These are phyloP conservation scores for Dioscorea zingiberensis DNA, from an alignment of 106 monocot species.

Conservation along the genomic window DNA sequence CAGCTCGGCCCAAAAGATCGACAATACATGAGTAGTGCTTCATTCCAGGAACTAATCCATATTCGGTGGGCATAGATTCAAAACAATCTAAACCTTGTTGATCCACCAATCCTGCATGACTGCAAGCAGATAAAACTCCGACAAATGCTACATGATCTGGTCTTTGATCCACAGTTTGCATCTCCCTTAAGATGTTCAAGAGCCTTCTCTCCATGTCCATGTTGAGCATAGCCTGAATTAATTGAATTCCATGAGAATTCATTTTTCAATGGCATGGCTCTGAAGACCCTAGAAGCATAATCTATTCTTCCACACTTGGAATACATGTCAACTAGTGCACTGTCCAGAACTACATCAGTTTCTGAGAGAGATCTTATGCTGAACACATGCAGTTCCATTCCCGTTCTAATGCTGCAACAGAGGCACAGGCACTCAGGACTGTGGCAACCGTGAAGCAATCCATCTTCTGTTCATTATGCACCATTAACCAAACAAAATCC, in stretches of 20 bases:
- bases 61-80: constrained; percentile 41
- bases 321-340: constrained; percentile 89
- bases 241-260: constrained; percentile 85
- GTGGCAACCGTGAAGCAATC: constrained; percentile 66
- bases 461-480: constrained; percentile 44
- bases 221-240: constrained; percentile 78
- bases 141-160: constrained; percentile 81
- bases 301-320: constrained; percentile 83
- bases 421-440: constrained; percentile 70
- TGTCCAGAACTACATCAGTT: constrained; percentile 68
- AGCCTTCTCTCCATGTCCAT: constrained; percentile 60
- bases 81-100: constrained; percentile 51
- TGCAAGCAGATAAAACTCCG: constrained; percentile 75
- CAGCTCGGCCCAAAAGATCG: constrained; percentile 66
- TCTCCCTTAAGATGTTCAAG: constrained; percentile 54
- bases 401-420: constrained; percentile 62
- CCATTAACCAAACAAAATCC: constrained; percentile 82
- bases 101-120: constrained; percentile 78
- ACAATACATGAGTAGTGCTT: constrained; percentile 82
- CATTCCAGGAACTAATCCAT: constrained; percentile 43
- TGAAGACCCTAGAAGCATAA: constrained; percentile 57
- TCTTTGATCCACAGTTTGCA: constrained; percentile 24
- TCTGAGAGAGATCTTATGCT: constrained; percentile 29
- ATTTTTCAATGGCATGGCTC: constrained; percentile 53
- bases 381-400: constrained; percentile 85